Evolutionary conservation across 495 filamentous ascomycete species (phyloP).

Genomic region (Choiromyces venosus): DNA sequence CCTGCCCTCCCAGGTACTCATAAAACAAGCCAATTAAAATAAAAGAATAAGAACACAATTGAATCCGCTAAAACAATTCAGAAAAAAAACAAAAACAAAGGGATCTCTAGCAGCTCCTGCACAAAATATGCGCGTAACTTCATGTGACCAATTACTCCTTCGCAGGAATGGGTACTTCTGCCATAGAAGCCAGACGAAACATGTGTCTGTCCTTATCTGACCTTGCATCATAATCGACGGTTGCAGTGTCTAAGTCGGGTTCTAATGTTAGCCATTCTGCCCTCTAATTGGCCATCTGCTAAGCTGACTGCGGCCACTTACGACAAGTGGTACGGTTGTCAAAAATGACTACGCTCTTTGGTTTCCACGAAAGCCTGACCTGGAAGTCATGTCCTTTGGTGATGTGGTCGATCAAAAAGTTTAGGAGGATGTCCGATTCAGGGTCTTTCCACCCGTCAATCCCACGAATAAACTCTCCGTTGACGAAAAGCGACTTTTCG

Average conservation of each 20-base stretch:
- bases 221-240: slow-evolving; percentile 41
- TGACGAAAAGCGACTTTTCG: slow-evolving; percentile 66
- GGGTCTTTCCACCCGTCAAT: slow-evolving; percentile 45
- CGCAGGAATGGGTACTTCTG: slow-evolving; percentile 38
- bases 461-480: slow-evolving; percentile 46
- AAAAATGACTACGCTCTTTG: slow-evolving; percentile 45
- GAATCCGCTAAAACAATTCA: background rate
- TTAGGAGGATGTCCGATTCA: slow-evolving; percentile 49
- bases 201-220: slow-evolving; percentile 41
- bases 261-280: slow-evolving; percentile 14
- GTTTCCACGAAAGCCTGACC: slow-evolving; percentile 45
- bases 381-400: slow-evolving; percentile 47
- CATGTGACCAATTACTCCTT: slow-evolving; percentile 24
- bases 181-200: slow-evolving; percentile 42
- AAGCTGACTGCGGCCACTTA: slow-evolving; percentile 42
- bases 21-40: background rate
- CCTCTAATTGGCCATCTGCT: slow-evolving; percentile 2
- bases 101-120: background rate
- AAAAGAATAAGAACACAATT: background rate
- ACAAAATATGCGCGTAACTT: background rate
- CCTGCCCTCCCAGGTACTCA: background rate
- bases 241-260: slow-evolving; percentile 35
- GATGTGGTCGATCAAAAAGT: slow-evolving; percentile 46
- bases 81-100: background rate
- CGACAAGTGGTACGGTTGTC: slow-evolving; percentile 54